Evolutionary conservation across 192 early-diverging fungal genomes (phyloP).

Genomic region (Linnemannia hyalina): DNA sequence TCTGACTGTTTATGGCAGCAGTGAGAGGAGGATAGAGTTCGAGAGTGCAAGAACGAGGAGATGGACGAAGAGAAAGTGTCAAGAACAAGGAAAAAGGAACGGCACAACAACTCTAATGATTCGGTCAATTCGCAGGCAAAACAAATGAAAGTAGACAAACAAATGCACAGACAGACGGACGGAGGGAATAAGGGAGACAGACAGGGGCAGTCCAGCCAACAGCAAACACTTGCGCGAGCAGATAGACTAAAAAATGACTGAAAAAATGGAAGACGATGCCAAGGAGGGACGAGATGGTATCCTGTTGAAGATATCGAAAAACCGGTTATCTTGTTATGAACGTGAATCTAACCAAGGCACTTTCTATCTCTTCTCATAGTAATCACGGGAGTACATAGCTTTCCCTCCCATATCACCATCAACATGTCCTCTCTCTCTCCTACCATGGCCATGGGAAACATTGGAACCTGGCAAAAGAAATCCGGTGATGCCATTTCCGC

Average conservation of each 20-base stretch:
- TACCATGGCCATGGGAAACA: conserved; percentile 96
- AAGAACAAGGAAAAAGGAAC: background rate
- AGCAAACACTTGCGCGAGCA: background rate
- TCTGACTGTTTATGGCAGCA: background rate
- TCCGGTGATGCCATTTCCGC: conserved; percentile 87
- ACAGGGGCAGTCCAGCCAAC: background rate
- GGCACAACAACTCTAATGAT: background rate
- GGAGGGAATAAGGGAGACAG: background rate
- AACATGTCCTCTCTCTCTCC: conserved; percentile 98
- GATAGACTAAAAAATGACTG: no score
- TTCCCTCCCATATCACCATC: conserved; percentile 87
- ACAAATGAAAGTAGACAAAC: no score
- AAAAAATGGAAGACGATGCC: no score
- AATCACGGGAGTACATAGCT: conserved; percentile 53
- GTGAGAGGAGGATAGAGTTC: background rate
- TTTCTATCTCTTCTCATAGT: background rate
- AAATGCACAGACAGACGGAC: background rate
- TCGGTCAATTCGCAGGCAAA: background rate
- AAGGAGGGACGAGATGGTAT: no score
- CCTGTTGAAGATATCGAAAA: background rate
- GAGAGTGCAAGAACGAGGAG: background rate
- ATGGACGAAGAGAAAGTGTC: background rate
- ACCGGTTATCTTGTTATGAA: background rate
- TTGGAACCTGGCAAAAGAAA: conserved; percentile 94
- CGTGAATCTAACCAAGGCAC: background rate